A percentile compares a stretch with the other conserved stretches of the same genome.
phyloP scores from a whole-genome alignment of 306 rosid genomes.

The Cucumis sativus region DNA sequence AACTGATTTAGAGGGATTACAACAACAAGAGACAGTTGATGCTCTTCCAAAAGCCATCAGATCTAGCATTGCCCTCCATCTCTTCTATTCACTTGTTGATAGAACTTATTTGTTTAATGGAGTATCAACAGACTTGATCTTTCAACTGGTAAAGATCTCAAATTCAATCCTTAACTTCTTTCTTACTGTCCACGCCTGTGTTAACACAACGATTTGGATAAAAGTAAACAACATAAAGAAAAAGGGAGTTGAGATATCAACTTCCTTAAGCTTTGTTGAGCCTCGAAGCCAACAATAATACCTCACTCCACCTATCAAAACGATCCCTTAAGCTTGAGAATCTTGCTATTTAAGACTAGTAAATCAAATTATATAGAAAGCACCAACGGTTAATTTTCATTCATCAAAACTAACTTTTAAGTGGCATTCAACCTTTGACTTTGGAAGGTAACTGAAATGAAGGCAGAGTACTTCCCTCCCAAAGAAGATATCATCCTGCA shows the following conservation, averaged over 20 bases:
- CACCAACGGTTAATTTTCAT: neutral
- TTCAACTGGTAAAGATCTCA: constrained; percentile 56
- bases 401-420: neutral
- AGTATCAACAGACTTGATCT: constrained; percentile 55
- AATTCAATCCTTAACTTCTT: neutral
- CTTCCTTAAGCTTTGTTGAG: too few relatives aligned
- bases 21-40: constrained; percentile 69
- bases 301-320: too few relatives aligned
- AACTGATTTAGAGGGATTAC: constrained; percentile 70
- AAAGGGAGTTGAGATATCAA: too few relatives aligned
- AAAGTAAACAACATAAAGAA: too few relatives aligned
- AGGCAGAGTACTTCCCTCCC: constrained; percentile 88
- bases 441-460: constrained; percentile 73
- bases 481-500: constrained; percentile 71
- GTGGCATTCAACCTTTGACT: neutral
- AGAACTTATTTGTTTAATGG: constrained; percentile 53
- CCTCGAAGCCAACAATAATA: too few relatives aligned
- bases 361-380: neutral
- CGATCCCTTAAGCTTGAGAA: too few relatives aligned
- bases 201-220: too few relatives aligned
- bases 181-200: too few relatives aligned
- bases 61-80: constrained; percentile 50
- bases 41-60: constrained; percentile 76
- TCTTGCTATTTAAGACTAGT: neutral
- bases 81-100: constrained; percentile 49